These are phyloP conservation scores for Umbelopsis sp. DNA, from an alignment of 371 early-diverging fungal genomes.

Conservation along the genomic window DNA sequence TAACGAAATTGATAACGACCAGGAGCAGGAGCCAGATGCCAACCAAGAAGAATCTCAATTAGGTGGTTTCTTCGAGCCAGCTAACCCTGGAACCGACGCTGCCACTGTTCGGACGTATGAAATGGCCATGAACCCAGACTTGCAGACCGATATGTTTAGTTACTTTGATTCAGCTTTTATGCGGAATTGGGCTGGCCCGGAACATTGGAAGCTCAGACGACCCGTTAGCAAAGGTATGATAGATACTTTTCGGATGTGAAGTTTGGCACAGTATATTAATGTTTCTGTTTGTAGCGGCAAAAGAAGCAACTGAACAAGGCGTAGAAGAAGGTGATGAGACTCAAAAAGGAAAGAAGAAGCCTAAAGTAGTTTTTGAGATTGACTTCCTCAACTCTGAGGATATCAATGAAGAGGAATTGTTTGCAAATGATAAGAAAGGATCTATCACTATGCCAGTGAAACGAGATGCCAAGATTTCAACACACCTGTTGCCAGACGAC, in stretches of 20 bases:
- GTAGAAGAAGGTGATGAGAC: constrained; percentile 30
- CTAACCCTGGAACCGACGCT: constrained; percentile 26
- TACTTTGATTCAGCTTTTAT: constrained; percentile 87
- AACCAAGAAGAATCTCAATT: constrained; percentile 17
- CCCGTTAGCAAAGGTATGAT: constrained; percentile 43
- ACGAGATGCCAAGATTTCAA: constrained; percentile 46
- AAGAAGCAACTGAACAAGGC: constrained; percentile 33
- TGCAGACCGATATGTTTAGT: constrained; percentile 64
- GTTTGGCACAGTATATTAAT: not conserved
- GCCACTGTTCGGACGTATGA: constrained; percentile 1
- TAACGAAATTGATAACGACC: constrained; percentile 35
- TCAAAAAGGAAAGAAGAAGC: constrained; percentile 34
- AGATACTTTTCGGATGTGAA: not conserved
- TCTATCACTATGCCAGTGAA: constrained; percentile 53
- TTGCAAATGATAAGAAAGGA: constrained; percentile 65
- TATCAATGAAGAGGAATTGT: constrained; percentile 63
- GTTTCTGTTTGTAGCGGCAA: constrained; percentile 19
- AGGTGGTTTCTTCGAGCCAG: constrained; percentile 4
- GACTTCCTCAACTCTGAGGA: constrained; percentile 64
- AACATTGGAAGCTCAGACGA: constrained; percentile 85
- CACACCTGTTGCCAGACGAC: constrained; percentile 82
- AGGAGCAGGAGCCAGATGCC: constrained; percentile 32
- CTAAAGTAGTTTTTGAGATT: constrained; percentile 45
- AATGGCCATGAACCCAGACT: constrained; percentile 30
- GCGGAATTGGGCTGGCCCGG: constrained; percentile 94